A percentile compares a stretch with the other conserved stretches of the same genome.
These are phyloP conservation scores for Ambrosiella xylebori DNA, from an alignment of 2,329 filamentous ascomycete species.

Conservation along the genomic window DNA sequence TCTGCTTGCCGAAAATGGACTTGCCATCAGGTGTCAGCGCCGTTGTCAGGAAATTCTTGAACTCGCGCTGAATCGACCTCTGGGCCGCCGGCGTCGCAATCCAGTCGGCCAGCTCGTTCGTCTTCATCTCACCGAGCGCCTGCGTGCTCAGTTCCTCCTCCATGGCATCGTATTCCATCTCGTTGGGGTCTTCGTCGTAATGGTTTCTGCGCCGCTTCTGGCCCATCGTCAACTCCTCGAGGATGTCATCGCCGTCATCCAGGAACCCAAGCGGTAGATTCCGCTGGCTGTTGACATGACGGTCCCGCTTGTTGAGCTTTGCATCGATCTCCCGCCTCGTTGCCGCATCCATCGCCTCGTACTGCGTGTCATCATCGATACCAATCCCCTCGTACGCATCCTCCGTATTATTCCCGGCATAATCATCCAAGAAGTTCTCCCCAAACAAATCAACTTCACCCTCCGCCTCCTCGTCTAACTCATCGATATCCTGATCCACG, in stretches of 20 bases:
- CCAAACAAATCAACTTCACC: slow-evolving; percentile 67
- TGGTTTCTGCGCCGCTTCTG: slow-evolving; percentile 70
- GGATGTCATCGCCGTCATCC: slow-evolving; percentile 69
- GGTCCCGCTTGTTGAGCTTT: slow-evolving; percentile 55
- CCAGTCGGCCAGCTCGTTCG: slow-evolving; percentile 87
- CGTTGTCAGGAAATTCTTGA: slow-evolving; percentile 92
- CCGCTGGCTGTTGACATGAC: slow-evolving; percentile 49
- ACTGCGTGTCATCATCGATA: slow-evolving; percentile 62
- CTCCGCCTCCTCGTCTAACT: slow-evolving; percentile 67
- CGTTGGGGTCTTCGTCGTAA: slow-evolving; percentile 89
- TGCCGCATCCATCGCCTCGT: slow-evolving; percentile 49
- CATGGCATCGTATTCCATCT: slow-evolving; percentile 89
- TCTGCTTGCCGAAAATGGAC: slow-evolving; percentile 88
- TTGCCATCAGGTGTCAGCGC: slow-evolving; percentile 79
- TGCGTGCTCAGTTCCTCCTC: slow-evolving; percentile 88
- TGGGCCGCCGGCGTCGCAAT: slow-evolving; percentile 79
- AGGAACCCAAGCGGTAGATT: slow-evolving; percentile 57
- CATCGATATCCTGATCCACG: slow-evolving; percentile 46
- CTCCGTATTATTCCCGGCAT: slow-evolving; percentile 38
- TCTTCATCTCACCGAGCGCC: slow-evolving; percentile 82
- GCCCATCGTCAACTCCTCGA: slow-evolving; percentile 71
- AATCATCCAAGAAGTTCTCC: slow-evolving; percentile 56
- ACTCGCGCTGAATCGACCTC: slow-evolving; percentile 84
- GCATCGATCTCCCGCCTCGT: slow-evolving; percentile 54
- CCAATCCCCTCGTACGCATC: slow-evolving; percentile 55